Evolutionary conservation across 257 asterid genomes (phyloP), one percentile per base, ranked within the genome.

Genomic region (Solanum sitiens): DNA sequence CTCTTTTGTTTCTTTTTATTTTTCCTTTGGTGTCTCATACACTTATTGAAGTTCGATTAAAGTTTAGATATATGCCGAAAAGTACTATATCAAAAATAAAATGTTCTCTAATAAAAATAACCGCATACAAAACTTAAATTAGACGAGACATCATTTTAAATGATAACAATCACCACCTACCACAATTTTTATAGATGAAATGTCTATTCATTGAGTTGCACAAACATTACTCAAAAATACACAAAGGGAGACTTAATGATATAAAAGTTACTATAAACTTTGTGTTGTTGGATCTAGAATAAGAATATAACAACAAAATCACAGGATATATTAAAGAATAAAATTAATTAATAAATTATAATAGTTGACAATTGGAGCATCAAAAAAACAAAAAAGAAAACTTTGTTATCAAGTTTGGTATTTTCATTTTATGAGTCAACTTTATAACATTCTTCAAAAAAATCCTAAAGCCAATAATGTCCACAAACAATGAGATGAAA

Each of bases 161-260:
- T 0, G 13, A 15, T 32, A 1, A 71, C 1, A 32, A 71, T 56
- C 0, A 15, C 25, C 0, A 8, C 7, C 0, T 18, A 71, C 0
- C 2, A 1, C n/a, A 32, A 1, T 20, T 1, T 5, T 18, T 18
- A 11, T 72, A 2, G 21, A 72, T 72, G 27, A 72, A 33, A 33
- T 33, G 45, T 15, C 77, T 71, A 56, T 56, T 56, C 1, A 56
- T 56, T 56, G 65, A 56, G 65, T 7, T 56, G 65, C 25, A 56
- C 65, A 56, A 56, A 8, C 65, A 20, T 56, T 7, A 7, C 25
- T 56, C 25, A 1, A 56, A 56, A 56, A 56, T 56, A 56, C 65
- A 56, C 65, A 3, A 56, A 56, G 65, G 4, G 65, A 23, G 65
- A 56, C 11, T 56, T 56, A 59, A 35, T 35, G n/a, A n/a, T 73